Evolutionary conservation across 345 rosid species (phyloP), one percentile per base, ranked within the genome.

Genomic region (Arabis hirsuta): DNA sequence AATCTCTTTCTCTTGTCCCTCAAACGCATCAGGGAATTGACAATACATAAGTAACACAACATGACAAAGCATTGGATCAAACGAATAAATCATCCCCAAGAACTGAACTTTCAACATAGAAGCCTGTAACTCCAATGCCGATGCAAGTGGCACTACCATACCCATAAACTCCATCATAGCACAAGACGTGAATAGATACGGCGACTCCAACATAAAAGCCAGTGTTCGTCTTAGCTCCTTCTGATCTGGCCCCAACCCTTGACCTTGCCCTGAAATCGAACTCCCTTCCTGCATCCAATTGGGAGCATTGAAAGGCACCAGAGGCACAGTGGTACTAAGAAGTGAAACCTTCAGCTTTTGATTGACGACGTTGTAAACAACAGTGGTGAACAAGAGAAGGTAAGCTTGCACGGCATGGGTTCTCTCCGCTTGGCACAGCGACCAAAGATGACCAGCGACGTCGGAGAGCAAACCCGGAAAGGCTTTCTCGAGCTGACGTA

Each of bases 21-120:
- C 90, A 68, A 95, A 90, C 0, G 89, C 86, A 80, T 94, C 96
- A 19, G 79, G 45, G 68, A 87, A 90, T 48, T 71, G 80, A 44
- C 79, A 73, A 77, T 84, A 88, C 88, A 95, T 78, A 58, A 77
- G 73, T 66, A 95, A 77, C 62, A 90, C 91, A 67, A 79, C 81
- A 83, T 90, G 99, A 73, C 89, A 85, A 26, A 89, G 72, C 75
- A 90, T 42, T 3, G 96, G 96, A 86, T 91, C 84, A 80, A 83
- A 89, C 0, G 96, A 88, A 84, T 86, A 86, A 67, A 95, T 83
- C 96, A 91, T 84, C 64, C 93, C 87, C 52, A 87, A 86, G 73
- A 95, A 90, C 82, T 95, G 96, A 51, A 95, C 96, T 80, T 84
- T 95, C 82, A 95, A 61, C 96, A 91, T 88, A 7, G 99, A 95